A percentile compares a stretch with the other conserved stretches of the same genome.
phyloP scores from a whole-genome alignment of 768 basidiomycete species.

The Lactifluus rugatus region DNA sequence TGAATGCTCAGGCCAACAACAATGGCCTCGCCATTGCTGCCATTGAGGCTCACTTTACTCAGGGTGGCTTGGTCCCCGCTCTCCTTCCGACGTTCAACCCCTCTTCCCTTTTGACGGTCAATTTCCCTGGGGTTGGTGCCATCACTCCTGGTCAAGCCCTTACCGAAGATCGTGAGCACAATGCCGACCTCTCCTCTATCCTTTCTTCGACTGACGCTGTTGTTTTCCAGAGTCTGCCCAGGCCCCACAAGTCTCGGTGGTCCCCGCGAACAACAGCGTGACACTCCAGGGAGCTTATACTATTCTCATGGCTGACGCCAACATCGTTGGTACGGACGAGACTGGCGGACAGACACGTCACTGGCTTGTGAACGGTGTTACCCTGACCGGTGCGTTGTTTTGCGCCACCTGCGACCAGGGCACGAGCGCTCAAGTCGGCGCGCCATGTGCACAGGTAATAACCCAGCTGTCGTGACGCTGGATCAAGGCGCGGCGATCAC shows the following conservation, averaged over 20 bases:
- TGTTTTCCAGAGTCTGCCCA: slow-evolving; percentile 43
- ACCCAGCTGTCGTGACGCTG: slow-evolving; percentile 29
- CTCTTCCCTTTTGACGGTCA: slow-evolving; percentile 43
- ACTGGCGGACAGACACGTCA: slow-evolving; percentile 58
- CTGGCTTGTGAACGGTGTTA: slow-evolving; percentile 69
- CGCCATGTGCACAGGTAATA: neutral
- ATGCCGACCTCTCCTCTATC: neutral
- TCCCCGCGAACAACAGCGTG: slow-evolving; percentile 39
- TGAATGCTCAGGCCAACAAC: slow-evolving; percentile 36
- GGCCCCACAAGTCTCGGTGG: slow-evolving; percentile 44
- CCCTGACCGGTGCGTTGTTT: slow-evolving; percentile 33
- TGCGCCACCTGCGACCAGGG: neutral
- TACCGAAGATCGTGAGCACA: slow-evolving; percentile 43
- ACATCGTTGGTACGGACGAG: slow-evolving; percentile 51
- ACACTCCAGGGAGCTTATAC: slow-evolving; percentile 46
- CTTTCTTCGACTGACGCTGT: neutral
- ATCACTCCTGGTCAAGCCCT: slow-evolving; percentile 51
- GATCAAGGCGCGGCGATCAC: slow-evolving; percentile 44
- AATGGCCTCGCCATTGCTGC: slow-evolving; percentile 40
- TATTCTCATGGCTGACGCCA: slow-evolving; percentile 68
- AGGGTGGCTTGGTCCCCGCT: slow-evolving; percentile 52
- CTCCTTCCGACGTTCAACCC: slow-evolving; percentile 54
- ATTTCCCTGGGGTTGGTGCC: slow-evolving; percentile 40
- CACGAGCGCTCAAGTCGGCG: neutral
- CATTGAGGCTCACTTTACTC: slow-evolving; percentile 59